Percentiles rank a stretch among this genome's conserved stretches.
Evolutionary conservation across 1,139 yeast genomes (phyloP).

Genomic region (Blastobotrys ciferrii): DNA sequence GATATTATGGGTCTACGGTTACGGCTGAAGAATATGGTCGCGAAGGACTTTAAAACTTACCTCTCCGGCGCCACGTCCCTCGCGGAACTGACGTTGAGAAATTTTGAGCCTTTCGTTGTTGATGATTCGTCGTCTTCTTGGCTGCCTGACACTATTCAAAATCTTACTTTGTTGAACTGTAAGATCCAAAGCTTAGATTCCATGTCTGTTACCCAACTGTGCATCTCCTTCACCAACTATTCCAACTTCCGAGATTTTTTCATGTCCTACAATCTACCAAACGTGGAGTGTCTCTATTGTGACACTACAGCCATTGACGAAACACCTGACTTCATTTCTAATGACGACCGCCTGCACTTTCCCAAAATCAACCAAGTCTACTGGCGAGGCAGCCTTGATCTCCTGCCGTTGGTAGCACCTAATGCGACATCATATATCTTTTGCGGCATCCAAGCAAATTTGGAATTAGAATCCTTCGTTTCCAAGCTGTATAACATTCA

Average conservation of each 20-base stretch:
- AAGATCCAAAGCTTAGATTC: not conserved
- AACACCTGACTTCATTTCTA: not conserved
- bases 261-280: not conserved
- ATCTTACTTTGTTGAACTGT: conserved; percentile 3
- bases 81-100: not conserved
- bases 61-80: not conserved
- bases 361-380: not conserved
- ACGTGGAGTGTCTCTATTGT: conserved; percentile 3
- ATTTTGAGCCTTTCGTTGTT: not conserved
- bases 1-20: conserved; percentile 5
- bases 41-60: not conserved
- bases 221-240: conserved; percentile 1
- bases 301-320: conserved; percentile 4
- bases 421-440: not conserved
- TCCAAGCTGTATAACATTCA: not conserved
- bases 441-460: conserved; percentile 1
- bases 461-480: not conserved
- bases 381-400: not conserved
- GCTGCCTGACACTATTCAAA: conserved; percentile 3
- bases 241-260: not conserved
- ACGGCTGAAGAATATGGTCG: not conserved
- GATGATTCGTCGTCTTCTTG: not conserved
- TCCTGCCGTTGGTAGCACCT: conserved; percentile 1
- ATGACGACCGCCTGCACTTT: not conserved
- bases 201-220: not conserved